Evolutionary conservation across 495 filamentous ascomycete species (phyloP), one percentile per base, ranked within the genome.

Genomic region (Aspergillus carlsbadensis): DNA sequence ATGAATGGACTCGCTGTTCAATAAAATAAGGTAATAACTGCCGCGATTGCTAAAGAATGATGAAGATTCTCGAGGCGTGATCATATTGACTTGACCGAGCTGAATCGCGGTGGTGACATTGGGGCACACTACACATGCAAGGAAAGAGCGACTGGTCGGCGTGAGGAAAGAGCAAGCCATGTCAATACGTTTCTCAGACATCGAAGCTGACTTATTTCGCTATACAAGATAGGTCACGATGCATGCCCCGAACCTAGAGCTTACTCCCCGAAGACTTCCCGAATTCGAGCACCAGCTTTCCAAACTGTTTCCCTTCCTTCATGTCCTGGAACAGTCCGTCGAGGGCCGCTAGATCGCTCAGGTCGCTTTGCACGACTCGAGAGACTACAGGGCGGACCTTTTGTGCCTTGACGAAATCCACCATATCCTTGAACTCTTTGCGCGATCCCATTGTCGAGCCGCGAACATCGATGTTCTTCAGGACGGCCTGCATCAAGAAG

Each of bases 401-500:
- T 46, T 88, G 74, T 18, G 79, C 62, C 4, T 76, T 74, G 35
- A 92, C 86, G 73, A 89, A 91, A 33, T 81, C 80, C 1, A 91
- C 76, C 89, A 92, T 92, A 3, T 89, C 87, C 35, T 71, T 67
- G 62, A 92, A 92, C 69, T 93, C 89, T 60, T 75, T 80, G 41
- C 84, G 81, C 18, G 84, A 88, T 11, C 89, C 89, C 87, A 92
- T 91, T 2, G 87, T 92, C 11, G 77, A 82, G 29, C 87, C 87
- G 40, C 74, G 76, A 7, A 91, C 76, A 60, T 92, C 89, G 44
- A 93, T 75, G 60, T 93, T 91, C 67, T 83, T 86, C 46, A 92
- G 63, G n/a, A 89, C 82, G 3, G 87, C 87, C 56, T 70, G 62
- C 83, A 91, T 90, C 13, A 75, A 59, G 72, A 84, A 91, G 15